Evolutionary conservation across 2,329 filamentous ascomycete species (phyloP).

Genomic region (Pseudocercospora pini-densiflorae): DNA sequence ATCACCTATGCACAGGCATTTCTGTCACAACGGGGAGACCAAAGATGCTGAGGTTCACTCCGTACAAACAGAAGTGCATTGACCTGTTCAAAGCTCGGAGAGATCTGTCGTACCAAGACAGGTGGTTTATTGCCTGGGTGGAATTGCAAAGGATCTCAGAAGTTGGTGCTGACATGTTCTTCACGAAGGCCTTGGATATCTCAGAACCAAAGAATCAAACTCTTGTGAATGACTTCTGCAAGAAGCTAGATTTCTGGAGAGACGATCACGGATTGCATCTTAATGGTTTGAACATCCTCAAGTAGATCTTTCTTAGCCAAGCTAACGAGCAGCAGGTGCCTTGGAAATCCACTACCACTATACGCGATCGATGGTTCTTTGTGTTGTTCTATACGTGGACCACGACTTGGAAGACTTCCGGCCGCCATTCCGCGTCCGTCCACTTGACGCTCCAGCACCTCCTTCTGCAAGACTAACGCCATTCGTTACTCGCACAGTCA

Average conservation of each 20-base stretch:
- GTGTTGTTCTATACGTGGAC: slow-evolving; percentile 16
- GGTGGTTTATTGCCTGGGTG: slow-evolving; percentile 16
- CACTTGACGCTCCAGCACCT: slow-evolving; percentile 5
- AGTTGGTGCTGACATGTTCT: slow-evolving; percentile 12
- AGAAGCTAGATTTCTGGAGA: slow-evolving; percentile 11
- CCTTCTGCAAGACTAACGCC: slow-evolving; percentile 9
- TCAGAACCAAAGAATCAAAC: slow-evolving; percentile 5
- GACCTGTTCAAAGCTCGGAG: slow-evolving; percentile 5
- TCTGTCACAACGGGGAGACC: slow-evolving; percentile 10
- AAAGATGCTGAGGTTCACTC: slow-evolving; percentile 16
- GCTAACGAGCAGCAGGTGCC: slow-evolving; percentile 3
- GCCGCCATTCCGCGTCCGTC: slow-evolving; percentile 13
- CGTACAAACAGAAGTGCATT: slow-evolving; percentile 16
- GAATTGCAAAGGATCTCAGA: slow-evolving; percentile 13
- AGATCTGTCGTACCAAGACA: not conserved
- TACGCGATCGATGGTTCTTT: slow-evolving; percentile 8
- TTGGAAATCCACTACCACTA: slow-evolving; percentile 17
- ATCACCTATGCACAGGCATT: slow-evolving; percentile 12
- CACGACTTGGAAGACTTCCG: slow-evolving; percentile 17
- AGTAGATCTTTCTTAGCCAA: not conserved
- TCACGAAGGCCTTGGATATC: slow-evolving; percentile 4
- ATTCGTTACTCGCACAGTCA: slow-evolving; percentile 11
- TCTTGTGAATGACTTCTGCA: slow-evolving; percentile 1
- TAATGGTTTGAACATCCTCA: not conserved
- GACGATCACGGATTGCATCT: slow-evolving; percentile 9